Base-by-base conservation (phyloP, 2,329 filamentous ascomycete genomes). In the Xylariaceae sp. region DNA sequence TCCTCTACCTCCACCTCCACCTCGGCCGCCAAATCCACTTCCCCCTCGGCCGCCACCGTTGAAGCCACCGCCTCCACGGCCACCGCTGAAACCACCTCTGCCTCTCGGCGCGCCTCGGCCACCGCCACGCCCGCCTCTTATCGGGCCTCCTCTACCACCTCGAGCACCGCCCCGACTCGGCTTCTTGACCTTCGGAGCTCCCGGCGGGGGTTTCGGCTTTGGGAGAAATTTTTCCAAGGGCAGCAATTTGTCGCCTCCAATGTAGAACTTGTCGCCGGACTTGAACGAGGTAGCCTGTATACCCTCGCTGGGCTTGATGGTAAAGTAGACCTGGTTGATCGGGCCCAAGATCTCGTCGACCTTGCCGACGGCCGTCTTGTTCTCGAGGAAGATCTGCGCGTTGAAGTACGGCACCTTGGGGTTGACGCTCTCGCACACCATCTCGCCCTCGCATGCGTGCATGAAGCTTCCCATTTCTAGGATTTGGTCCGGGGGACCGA, bases 351-450 rank as follows among this genome's bases (percentile, higher is more conserved):
- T 90, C 80, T 99, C 95, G 79, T 99, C 95, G 73, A 99, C 90
- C 79, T 98, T 98, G 75, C 95, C 95, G 74, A 99, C 86, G 60
- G 89, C 82, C 71, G 89, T 89, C 84, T 98, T 99, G 83, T 98
- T 99, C 84, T 98, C 93, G 70, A 98, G 89, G 80, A 95, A 99
- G 76, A 99, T 96, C 66, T 92, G 92, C 60, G 95, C 95, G 81
- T 97, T 98, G 88, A 99, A 99, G 81, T 96, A 96, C 60, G 95
- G 95, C 63, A 99, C 89, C 80, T 98, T 98, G 69, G 89, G 81
- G 82, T 97, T 98, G 77, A 89, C 89, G 66, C 90, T 96, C 77
- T 92, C 88, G 89, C 93, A 97, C 67, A 99, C 89, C 84, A 99
- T 95, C 78, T 99, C 95, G 74, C 93, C 93, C 78, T 99, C 95